Conservation (phyloP, 2,329 filamentous ascomycete genomes). For the Diatrype stigma region DNA sequence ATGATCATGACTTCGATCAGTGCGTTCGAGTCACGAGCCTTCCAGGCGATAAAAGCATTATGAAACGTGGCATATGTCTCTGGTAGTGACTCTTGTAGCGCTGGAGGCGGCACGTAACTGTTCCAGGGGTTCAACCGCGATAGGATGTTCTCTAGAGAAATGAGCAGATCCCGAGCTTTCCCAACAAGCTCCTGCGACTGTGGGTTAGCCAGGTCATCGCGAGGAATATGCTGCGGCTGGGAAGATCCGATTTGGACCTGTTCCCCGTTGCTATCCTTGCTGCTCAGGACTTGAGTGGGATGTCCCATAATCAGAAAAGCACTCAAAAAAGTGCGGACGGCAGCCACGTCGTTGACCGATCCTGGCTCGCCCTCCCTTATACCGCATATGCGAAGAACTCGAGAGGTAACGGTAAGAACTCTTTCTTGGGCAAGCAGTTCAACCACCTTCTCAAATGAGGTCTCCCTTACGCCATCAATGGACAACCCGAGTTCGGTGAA, state of each 20-base stretch:
- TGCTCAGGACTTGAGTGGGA: conserved; percentile 72
- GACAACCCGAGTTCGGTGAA: conserved; percentile 65
- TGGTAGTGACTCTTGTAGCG: conserved; percentile 58
- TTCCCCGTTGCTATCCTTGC: conserved; percentile 60
- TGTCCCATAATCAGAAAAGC: conserved; percentile 78
- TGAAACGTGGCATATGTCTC: conserved; percentile 71
- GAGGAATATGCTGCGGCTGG: conserved; percentile 39
- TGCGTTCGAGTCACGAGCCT: conserved; percentile 72
- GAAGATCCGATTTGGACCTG: conserved; percentile 52
- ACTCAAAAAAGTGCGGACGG: conserved; percentile 71
- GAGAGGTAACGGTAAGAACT: conserved; percentile 62
- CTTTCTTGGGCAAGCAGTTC: conserved; percentile 62
- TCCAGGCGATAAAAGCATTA: conserved; percentile 79
- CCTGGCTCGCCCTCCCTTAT: conserved; percentile 61
- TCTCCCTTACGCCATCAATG: conserved; percentile 65
- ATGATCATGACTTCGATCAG: conserved; percentile 82
- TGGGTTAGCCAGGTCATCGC: conserved; percentile 55
- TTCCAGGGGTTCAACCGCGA: conserved; percentile 63
- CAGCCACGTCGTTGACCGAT: conserved; percentile 64
- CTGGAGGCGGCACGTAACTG: conserved; percentile 61
- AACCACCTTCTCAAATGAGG: conserved; percentile 71
- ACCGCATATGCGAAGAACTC: conserved; percentile 65
- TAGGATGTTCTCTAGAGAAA: conserved; percentile 72
- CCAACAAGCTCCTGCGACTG: conserved; percentile 67
- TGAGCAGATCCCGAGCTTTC: conserved; percentile 72